A percentile compares a stretch with the other conserved stretches of the same genome.
Conservation (phyloP, 768 basidiomycete genomes). For the Leccinum olivaceopallidum region DNA sequence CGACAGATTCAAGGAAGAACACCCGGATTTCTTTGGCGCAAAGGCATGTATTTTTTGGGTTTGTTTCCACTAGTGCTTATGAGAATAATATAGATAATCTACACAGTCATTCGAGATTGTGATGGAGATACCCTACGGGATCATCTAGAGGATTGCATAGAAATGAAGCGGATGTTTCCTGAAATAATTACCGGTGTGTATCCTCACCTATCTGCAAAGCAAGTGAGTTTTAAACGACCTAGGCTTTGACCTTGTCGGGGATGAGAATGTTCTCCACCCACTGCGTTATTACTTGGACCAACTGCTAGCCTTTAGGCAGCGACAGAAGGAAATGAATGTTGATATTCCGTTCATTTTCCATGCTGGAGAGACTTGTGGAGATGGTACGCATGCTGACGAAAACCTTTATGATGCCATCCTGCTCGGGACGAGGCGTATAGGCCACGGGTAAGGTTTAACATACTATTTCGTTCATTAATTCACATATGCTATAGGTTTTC, state of each 20-base stretch:
- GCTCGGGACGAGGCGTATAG: constrained; percentile 77
- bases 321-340: constrained; percentile 55
- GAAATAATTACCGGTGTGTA: constrained; percentile 62
- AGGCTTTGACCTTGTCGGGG: constrained; percentile 84
- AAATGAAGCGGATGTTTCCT: constrained; percentile 72
- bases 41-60: constrained; percentile 41
- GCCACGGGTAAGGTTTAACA: constrained; percentile 59
- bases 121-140: constrained; percentile 56
- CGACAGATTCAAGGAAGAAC: constrained; percentile 55
- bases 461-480: neutral
- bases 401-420: constrained; percentile 81
- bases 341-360: constrained; percentile 76
- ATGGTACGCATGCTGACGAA: constrained; percentile 66
- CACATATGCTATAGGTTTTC: constrained; percentile 51
- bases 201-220: neutral
- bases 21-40: constrained; percentile 64
- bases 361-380: constrained; percentile 79
- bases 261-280: constrained; percentile 62
- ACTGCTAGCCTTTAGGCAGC: constrained; percentile 57
- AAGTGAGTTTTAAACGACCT: neutral
- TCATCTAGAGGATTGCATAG: constrained; percentile 75
- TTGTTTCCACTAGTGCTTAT: neutral
- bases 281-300: constrained; percentile 62
- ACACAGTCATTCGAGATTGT: constrained; percentile 59
- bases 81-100: constrained; percentile 56